Conservation (phyloP, 495 filamentous ascomycete genomes). For the Podospora comata region DNA sequence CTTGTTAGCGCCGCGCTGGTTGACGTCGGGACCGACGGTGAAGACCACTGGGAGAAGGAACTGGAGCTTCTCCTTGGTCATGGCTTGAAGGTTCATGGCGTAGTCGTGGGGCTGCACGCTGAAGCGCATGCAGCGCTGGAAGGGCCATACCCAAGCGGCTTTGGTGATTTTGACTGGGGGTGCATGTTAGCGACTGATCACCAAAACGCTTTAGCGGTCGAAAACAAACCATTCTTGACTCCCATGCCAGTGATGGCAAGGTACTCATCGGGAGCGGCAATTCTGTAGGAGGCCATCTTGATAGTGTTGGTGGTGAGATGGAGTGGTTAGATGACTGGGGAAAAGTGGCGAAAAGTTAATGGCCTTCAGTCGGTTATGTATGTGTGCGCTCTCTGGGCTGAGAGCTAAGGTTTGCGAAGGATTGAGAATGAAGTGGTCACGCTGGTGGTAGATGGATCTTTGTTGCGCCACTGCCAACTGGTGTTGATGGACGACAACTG, state of each 20-base stretch:
- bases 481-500: neutral
- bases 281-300: conserved; percentile 45
- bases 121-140: conserved; percentile 56
- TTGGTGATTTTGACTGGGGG: conserved; percentile 63
- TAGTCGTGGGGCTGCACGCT: conserved; percentile 74
- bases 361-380: neutral
- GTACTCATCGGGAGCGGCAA: conserved; percentile 57
- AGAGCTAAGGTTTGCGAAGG: neutral
- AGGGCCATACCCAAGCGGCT: conserved; percentile 64
- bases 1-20: conserved; percentile 46
- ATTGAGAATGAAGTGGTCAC: neutral
- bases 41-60: conserved; percentile 79
- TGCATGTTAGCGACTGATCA: neutral
- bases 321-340: neutral
- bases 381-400: neutral
- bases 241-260: conserved; percentile 79
- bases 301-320: conserved; percentile 1
- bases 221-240: conserved; percentile 47
- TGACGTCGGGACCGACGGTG: conserved; percentile 74
- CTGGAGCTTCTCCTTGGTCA: conserved; percentile 80
- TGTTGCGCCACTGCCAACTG: neutral
- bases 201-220: neutral
- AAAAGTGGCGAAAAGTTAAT: neutral
- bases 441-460: neutral
- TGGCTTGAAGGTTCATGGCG: conserved; percentile 70